Evolutionary conservation across 352 stramenopile species (phyloP).

Genomic region (Albugo laibachii): DNA sequence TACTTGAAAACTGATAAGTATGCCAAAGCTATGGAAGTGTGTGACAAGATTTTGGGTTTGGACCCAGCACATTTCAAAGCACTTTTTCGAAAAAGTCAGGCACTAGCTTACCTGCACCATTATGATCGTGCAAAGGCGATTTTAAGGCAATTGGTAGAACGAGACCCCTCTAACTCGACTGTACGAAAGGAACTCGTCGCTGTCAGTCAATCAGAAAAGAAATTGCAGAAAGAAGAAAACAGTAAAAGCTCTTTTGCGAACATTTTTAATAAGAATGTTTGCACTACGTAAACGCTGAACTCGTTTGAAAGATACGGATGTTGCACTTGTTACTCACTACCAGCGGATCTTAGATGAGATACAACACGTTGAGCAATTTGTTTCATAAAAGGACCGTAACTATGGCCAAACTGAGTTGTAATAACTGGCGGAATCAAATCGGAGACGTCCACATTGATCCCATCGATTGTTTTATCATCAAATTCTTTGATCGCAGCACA

Average conservation of each 20-base stretch:
- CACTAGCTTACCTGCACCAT: constrained; percentile 29
- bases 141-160: constrained; percentile 24
- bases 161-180: constrained; percentile 48
- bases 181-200: constrained; percentile 38
- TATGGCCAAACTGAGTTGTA: constrained; percentile 61
- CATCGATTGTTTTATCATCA: constrained; percentile 2
- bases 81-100: constrained; percentile 63
- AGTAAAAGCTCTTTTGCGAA: constrained; percentile 39
- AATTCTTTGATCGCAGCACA: constrained; percentile 18
- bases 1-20: constrained; percentile 41
- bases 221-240: constrained; percentile 32
- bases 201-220: constrained; percentile 26
- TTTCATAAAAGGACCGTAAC: constrained; percentile 54
- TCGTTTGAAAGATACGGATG: background rate
- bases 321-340: background rate
- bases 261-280: constrained; percentile 47
- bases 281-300: background rate
- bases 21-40: constrained; percentile 32
- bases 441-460: constrained; percentile 51
- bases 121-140: constrained; percentile 33
- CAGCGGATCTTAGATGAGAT: constrained; percentile 13
- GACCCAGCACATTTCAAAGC: constrained; percentile 51
- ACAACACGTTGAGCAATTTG: constrained; percentile 24
- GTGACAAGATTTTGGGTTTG: constrained; percentile 54
- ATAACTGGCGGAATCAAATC: constrained; percentile 30